Conservation (phyloP, 1,139 yeast genomes). For the Geotrichum aggregatum region DNA sequence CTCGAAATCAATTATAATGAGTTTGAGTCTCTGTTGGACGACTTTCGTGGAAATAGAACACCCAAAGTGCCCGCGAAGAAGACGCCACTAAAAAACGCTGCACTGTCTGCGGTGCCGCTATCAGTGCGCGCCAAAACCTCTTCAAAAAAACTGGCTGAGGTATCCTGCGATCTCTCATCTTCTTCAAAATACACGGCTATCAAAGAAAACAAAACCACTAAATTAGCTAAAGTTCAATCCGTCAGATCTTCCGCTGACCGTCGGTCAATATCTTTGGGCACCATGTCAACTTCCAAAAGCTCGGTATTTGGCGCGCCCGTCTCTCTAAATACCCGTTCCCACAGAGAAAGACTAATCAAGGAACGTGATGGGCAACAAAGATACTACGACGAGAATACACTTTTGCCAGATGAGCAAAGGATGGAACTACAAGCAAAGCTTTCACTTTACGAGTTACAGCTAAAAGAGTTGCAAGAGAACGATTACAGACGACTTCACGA, state of each 20-base stretch:
- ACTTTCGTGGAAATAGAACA: background rate
- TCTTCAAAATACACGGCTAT: no score
- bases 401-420: background rate
- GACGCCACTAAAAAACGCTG: no score
- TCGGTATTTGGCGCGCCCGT: no score
- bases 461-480: constrained; percentile 10
- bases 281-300: background rate
- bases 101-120: no score
- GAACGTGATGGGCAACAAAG: background rate
- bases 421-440: constrained; percentile 4
- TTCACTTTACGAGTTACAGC: constrained; percentile 11
- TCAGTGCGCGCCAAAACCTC: no score
- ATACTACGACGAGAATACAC: background rate
- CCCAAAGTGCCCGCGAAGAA: background rate
- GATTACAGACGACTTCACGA: constrained; percentile 11
- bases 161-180: no score
- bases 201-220: no score
- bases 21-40: background rate
- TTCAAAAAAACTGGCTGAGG: no score
- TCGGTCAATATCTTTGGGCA: constrained; percentile 15
- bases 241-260: background rate
- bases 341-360: background rate
- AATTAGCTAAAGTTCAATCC: background rate
- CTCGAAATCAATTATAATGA: background rate
- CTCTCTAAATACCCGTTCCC: background rate